Base-by-base conservation (phyloP, 805 yeast species). In the Saturnispora hagleri region DNA sequence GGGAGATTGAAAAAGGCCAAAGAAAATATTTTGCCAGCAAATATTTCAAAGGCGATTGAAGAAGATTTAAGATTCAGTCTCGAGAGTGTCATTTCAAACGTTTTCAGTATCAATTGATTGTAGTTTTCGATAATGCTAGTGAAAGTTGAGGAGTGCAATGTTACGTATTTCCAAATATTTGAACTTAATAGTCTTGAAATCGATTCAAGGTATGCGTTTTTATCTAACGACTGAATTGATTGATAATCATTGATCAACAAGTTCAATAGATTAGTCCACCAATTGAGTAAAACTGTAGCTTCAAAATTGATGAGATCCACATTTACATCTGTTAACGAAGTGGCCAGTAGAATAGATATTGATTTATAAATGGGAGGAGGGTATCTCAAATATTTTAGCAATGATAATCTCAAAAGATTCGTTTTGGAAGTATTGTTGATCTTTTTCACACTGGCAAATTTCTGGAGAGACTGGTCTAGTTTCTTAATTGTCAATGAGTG, bases 1-100 rank as follows among this genome's bases (percentile, higher is more conserved):
- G 82, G 80, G 3, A 82, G 65, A 54, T 73, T 68, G 62, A 77
- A 76, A 56, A 74, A 85, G 3, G 80, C 69, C 60, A 80, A 79
- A 1, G 89, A 89, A 62, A 85, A 75, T 3, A 81, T 75, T 59
- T 85, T 84, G 5, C 91, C 91, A 12, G 80, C 69, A 57, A 84
- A 83, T 3, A 89, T 88, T 22, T 80, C 72, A 20, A 77, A 65
- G 5, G 84, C 72, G n/a, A 80, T 64, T 0, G 86, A 73, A 10
- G 81, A 68, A 24, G 71, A 71, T 55, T 81, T 81, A 51, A 27
- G 38, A 46, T 72, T 67, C 52, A 81, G 66, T 57, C 75, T 74
- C 48, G 68, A 62, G 12, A 84, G 70, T 50, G 79, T 71, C 57
- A 72, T 75, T 47, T 74, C 76, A 50, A 82, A 65, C 1, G 91